Evolutionary conservation across 202 grass and related monocot genomes (phyloP), one percentile per base, ranked within the genome.

Genomic region (Hordeum pubiflorum): DNA sequence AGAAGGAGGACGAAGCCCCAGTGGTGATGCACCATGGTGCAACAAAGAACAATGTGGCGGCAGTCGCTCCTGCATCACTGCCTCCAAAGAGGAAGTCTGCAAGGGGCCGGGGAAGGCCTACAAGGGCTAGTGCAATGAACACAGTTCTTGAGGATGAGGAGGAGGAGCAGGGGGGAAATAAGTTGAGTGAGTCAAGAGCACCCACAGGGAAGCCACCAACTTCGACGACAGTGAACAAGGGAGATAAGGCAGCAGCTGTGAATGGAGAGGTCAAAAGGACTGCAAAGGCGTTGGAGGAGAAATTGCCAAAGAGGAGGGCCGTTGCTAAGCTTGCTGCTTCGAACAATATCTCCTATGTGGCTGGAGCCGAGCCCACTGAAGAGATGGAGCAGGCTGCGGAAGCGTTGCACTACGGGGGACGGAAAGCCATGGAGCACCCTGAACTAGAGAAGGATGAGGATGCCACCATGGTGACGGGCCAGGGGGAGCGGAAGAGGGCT

Each of bases 1-100:
- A 80, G 58, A 60, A 46, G 72, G 61, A 13, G 9, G 48, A 58
- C 26, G 29, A 48, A 3, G 17, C 44, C 4, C 27, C 9, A n/a
- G 9, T 54, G 24, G 17, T 11, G 44, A 33, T 46, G 8, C 44
- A 29, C 26, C 69, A 7, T 14, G 62, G 54, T 7, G 33, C 64
- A 21, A 46, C n/a, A 40, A 82, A 75, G 79, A 75, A 63, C 15
- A 72, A 67, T 27, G 78, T 7, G 68, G 9, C 15, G 14, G 1
- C 23, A 40, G 66, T 33, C 0, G 40, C 17, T 31, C 41, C 37
- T 79, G 57, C 76, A 18, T 33, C 73, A 54, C 56, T 40, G 43
- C 23, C 43, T 12, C 64, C 50, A 29, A 92, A 32, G 23, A 31
- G 32, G 21, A 89, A 84, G 57, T 44, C 81, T 11, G 62, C 68